These are phyloP conservation scores for Citrus glauca DNA, from an alignment of 345 rosid species.

Conservation along the genomic window DNA sequence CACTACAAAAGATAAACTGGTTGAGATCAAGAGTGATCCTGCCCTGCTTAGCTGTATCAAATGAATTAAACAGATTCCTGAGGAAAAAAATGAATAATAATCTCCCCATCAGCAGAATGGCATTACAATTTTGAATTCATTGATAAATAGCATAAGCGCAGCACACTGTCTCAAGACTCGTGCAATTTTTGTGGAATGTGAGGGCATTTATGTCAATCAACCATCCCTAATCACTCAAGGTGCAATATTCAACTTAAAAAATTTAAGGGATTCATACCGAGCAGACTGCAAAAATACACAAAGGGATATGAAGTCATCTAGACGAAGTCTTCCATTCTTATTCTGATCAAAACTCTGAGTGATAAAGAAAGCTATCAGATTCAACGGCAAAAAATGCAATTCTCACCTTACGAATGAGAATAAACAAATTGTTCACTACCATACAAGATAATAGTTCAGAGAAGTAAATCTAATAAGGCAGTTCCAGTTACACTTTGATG, in stretches of 20 bases:
- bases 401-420: not conserved
- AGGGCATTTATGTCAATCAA: not conserved
- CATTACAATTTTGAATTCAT: not conserved
- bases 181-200: not conserved
- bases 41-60: constrained; percentile 73
- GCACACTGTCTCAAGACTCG: not conserved
- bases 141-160: no score
- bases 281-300: constrained; percentile 70
- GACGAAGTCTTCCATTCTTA: constrained; percentile 55
- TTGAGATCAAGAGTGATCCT: constrained; percentile 62
- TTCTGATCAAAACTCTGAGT: constrained; percentile 61
- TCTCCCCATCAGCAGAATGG: not conserved
- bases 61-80: constrained; percentile 65
- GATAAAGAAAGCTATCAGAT: constrained; percentile 5
- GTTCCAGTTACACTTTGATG: not conserved
- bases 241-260: not conserved
- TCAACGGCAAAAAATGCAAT: not conserved
- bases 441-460: not conserved
- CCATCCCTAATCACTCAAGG: not conserved
- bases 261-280: constrained; percentile 27
- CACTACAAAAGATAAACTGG: constrained; percentile 66
- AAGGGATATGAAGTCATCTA: constrained; percentile 68
- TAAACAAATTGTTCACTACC: not conserved
- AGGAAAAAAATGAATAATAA: not conserved
- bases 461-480: not conserved